phyloP scores from a whole-genome alignment of 2,329 filamentous ascomycete species.

The Peltaster fructicola region DNA sequence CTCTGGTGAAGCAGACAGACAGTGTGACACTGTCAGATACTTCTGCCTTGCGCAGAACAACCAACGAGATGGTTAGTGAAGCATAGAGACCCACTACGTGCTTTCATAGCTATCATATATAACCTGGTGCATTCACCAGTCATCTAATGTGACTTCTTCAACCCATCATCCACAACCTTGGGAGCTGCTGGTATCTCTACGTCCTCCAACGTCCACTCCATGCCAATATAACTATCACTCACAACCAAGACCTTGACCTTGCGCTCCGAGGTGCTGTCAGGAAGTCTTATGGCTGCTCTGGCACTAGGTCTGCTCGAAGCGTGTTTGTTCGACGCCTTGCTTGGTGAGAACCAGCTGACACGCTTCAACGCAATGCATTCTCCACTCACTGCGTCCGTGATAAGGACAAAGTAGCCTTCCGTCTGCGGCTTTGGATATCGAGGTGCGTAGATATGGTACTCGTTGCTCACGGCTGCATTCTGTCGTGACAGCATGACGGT shows the following conservation, averaged over 20 bases:
- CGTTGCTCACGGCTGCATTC: conserved; percentile 47
- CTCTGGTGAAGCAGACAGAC: conserved; percentile 24
- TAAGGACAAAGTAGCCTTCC: conserved; percentile 78
- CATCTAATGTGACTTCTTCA: conserved; percentile 11
- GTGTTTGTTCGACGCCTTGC: conserved; percentile 14
- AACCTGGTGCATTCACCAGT: neutral
- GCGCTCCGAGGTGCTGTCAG: conserved; percentile 34
- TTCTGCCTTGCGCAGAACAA: no score
- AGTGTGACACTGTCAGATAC: no score
- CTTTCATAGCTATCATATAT: no score
- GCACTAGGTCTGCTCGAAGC: conserved; percentile 30
- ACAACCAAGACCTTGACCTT: conserved; percentile 58
- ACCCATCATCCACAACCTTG: conserved; percentile 15
- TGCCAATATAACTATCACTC: conserved; percentile 74
- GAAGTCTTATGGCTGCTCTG: conserved; percentile 43
- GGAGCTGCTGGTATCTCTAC: conserved; percentile 30
- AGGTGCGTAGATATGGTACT: conserved; percentile 68
- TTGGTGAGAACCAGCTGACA: conserved; percentile 47
- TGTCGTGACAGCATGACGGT: conserved; percentile 46
- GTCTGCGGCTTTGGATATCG: conserved; percentile 86
- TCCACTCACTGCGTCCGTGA: conserved; percentile 48
- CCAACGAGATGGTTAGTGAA: no score
- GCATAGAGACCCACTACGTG: no score
- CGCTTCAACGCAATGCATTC: conserved; percentile 78
- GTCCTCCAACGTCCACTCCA: conserved; percentile 41